These are phyloP conservation scores for Aspergillus ibericus DNA, from an alignment of 2,329 filamentous ascomycete genomes.

Conservation along the genomic window DNA sequence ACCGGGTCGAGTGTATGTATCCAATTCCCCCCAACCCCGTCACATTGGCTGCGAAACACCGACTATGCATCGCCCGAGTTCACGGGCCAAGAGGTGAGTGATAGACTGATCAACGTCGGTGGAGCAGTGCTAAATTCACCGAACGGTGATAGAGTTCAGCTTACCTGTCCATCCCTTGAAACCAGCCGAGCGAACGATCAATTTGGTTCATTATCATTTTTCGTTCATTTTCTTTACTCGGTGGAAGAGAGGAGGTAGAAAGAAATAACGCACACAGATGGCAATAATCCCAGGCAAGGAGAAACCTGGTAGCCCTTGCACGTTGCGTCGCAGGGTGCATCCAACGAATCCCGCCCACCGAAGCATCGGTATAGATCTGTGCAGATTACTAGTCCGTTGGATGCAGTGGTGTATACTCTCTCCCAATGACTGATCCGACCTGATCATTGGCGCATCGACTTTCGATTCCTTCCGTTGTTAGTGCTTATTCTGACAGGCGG, in stretches of 20 bases:
- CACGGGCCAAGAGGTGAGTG: conserved; percentile 14
- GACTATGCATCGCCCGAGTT: conserved; percentile 8
- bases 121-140: conserved; percentile 12
- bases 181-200: background rate
- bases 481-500: background rate
- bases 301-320: background rate
- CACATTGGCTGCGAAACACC: conserved; percentile 6
- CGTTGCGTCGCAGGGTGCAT: conserved; percentile 2
- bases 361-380: conserved; percentile 6
- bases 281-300: background rate
- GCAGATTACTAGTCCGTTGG: background rate
- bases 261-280: background rate
- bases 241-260: background rate
- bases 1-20: conserved; percentile 13
- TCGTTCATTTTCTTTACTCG: no score
- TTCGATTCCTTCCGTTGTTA: background rate
- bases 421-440: background rate
- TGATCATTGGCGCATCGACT: conserved; percentile 5
- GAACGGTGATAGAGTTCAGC: conserved; percentile 15
- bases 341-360: conserved; percentile 3
- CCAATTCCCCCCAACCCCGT: conserved; percentile 4
- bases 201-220: no score
- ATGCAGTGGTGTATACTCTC: background rate
- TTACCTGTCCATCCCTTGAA: conserved; percentile 4
- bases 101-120: conserved; percentile 15